phyloP scores from a whole-genome alignment of 306 rosid genomes.

The Phaseolus lunatus region DNA sequence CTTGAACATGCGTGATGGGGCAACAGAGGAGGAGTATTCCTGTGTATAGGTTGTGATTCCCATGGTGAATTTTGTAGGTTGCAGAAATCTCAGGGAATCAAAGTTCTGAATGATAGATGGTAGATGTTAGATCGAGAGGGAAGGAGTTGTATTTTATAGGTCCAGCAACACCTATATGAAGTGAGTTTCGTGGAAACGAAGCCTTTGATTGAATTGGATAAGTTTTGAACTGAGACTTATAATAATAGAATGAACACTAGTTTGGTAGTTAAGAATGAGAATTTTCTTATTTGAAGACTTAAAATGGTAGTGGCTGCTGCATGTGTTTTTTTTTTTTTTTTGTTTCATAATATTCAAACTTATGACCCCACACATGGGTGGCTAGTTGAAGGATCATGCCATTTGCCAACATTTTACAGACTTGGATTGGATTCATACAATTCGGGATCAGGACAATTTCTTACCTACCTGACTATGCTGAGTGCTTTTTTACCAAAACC shows the following conservation, averaged over 20 bases:
- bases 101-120: slow-evolving; percentile 21
- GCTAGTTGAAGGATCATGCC: slow-evolving; percentile 37
- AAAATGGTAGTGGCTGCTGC: slow-evolving; percentile 54
- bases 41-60: slow-evolving; percentile 56
- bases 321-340: slow-evolving; percentile 33
- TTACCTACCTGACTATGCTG: slow-evolving; percentile 24
- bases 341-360: slow-evolving; percentile 38
- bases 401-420: slow-evolving; percentile 5
- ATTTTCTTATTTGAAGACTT: slow-evolving; percentile 43
- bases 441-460: not conserved
- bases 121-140: slow-evolving; percentile 15
- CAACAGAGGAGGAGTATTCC: slow-evolving; percentile 59
- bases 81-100: slow-evolving; percentile 11
- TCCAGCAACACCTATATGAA: slow-evolving; percentile 24
- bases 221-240: slow-evolving; percentile 6
- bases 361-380: slow-evolving; percentile 45
- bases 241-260: slow-evolving; percentile 8
- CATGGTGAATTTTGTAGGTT: slow-evolving; percentile 44
- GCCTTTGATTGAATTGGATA: slow-evolving; percentile 10
- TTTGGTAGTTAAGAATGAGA: slow-evolving; percentile 21
- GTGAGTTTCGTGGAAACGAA: slow-evolving; percentile 48
- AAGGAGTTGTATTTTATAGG: slow-evolving; percentile 43
- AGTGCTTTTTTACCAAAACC: too few species aligned
- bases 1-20: slow-evolving; percentile 69
- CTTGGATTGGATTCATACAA: not conserved